A percentile compares a stretch with the other conserved stretches of the same genome.
Evolutionary conservation across 2,329 filamentous ascomycete species (phyloP).

Genomic region (Colletotrichum cereale): DNA sequence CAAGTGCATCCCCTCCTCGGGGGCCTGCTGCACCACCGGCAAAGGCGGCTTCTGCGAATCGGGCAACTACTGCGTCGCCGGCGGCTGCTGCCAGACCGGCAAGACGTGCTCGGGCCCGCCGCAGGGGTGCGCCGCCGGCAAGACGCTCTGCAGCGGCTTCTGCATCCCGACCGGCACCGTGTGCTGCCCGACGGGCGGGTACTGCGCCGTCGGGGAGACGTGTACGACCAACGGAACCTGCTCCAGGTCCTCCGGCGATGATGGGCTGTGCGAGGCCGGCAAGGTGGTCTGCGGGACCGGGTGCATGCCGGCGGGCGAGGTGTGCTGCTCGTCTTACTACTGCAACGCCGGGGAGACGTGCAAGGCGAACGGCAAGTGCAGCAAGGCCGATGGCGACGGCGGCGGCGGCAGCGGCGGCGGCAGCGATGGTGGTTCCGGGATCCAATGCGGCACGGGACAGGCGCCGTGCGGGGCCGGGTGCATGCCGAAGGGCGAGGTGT

Average conservation of each 20-base stretch:
- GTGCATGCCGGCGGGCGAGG: slow-evolving; percentile 47
- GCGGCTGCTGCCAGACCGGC: slow-evolving; percentile 51
- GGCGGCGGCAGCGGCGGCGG: slow-evolving; percentile 13
- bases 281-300: slow-evolving; percentile 43
- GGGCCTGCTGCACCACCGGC: slow-evolving; percentile 48
- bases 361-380: slow-evolving; percentile 23
- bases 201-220: slow-evolving; percentile 48
- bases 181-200: slow-evolving; percentile 47
- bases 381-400: not conserved
- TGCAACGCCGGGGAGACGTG: slow-evolving; percentile 41
- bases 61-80: slow-evolving; percentile 46
- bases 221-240: slow-evolving; percentile 46
- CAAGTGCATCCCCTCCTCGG: slow-evolving; percentile 48
- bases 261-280: slow-evolving; percentile 32
- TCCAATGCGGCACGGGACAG: slow-evolving; percentile 21
- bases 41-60: slow-evolving; percentile 49
- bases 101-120: slow-evolving; percentile 48
- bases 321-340: slow-evolving; percentile 45
- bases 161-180: slow-evolving; percentile 50
- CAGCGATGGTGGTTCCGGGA: not conserved
- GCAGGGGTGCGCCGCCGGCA: slow-evolving; percentile 44
- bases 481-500: slow-evolving; percentile 47
- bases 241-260: slow-evolving; percentile 15
- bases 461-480: slow-evolving; percentile 45
- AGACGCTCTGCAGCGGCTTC: slow-evolving; percentile 45